Evolutionary conservation across 495 filamentous ascomycete genomes (phyloP).

Genomic region (Daldinia caldariorum): DNA sequence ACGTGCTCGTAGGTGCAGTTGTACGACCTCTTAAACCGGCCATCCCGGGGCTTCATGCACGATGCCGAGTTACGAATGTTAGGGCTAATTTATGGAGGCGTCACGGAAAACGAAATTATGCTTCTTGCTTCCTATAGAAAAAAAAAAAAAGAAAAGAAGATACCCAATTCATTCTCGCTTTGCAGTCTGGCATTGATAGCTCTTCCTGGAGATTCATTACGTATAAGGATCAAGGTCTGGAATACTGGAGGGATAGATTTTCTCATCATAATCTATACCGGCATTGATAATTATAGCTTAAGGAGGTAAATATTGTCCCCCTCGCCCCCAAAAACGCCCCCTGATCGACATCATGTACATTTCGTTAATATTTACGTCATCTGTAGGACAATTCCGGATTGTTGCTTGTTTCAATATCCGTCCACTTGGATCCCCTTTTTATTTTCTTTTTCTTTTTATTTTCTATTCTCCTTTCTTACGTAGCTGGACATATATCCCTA

Average conservation of each 20-base stretch:
- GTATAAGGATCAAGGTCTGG: neutral
- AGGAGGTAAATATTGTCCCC: no score
- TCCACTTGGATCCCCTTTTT: neutral
- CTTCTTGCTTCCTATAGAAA: neutral
- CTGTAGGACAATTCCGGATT: neutral
- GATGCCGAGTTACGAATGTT: neutral
- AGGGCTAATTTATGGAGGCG: neutral
- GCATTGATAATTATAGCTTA: neutral
- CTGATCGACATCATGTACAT: neutral
- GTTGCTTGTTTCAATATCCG: neutral
- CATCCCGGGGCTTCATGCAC: neutral
- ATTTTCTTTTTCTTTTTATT: neutral
- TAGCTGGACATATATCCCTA: no score
- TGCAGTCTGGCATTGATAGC: neutral
- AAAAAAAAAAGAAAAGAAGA: no score
- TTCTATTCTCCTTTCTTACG: no score
- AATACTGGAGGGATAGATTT: neutral
- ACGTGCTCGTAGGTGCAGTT: conserved; percentile 3
- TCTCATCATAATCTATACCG: neutral
- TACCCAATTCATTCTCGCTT: no score
- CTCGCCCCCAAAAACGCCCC: neutral
- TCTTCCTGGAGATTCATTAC: neutral
- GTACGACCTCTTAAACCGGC: neutral
- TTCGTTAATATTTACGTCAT: conserved; percentile 3
- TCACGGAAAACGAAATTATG: neutral